These are phyloP conservation scores for Nyctanthes arbortristis DNA, from an alignment of 257 asterid species.

Conservation along the genomic window DNA sequence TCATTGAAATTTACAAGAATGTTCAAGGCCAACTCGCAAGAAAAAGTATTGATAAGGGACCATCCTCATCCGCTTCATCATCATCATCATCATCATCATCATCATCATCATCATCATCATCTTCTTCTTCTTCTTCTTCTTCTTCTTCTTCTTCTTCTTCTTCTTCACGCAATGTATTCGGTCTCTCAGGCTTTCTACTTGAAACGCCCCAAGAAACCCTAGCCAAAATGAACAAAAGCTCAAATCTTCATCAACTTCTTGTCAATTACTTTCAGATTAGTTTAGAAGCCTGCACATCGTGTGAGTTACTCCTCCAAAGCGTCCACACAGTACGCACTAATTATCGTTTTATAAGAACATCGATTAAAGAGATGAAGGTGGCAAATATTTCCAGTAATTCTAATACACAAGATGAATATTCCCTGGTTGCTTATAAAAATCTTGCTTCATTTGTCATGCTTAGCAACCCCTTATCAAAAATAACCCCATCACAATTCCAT, in stretches of 20 bases:
- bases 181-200: conserved; percentile 26
- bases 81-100: too few relatives aligned
- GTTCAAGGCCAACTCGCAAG: conserved; percentile 41
- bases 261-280: conserved; percentile 47
- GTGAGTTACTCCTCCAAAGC: conserved; percentile 50
- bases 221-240: conserved; percentile 22
- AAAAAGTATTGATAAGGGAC: conserved; percentile 17
- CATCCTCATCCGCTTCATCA: conserved; percentile 33
- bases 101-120: conserved; percentile 26
- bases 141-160: too few relatives aligned
- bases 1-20: conserved; percentile 51
- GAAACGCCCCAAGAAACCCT: conserved; percentile 48
- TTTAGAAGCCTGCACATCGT: conserved; percentile 54
- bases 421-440: conserved; percentile 21
- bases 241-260: conserved; percentile 39
- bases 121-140: too few relatives aligned
- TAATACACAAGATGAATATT: conserved; percentile 25
- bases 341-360: conserved; percentile 29
- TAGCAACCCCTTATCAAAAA: conserved; percentile 48
- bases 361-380: conserved; percentile 24
- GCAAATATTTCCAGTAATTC: conserved; percentile 24
- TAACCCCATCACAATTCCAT: conserved; percentile 37
- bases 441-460: conserved; percentile 42
- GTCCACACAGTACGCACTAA: conserved; percentile 39
- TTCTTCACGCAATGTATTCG: conserved; percentile 14